Evolutionary conservation across 768 basidiomycete genomes (phyloP).

Genomic region (Amanita rubescens): DNA sequence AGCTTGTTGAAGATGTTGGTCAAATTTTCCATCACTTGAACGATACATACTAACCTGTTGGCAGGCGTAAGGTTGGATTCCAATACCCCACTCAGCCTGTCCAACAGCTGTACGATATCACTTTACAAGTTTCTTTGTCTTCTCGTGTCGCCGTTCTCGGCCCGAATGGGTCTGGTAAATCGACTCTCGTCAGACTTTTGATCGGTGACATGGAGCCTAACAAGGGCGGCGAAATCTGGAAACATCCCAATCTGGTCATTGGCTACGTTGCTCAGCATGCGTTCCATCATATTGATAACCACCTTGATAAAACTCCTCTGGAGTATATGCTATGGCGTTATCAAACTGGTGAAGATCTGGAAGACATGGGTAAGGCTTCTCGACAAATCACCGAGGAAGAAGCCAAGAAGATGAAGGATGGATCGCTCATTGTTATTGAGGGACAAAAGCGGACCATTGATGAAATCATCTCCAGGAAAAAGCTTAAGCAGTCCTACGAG

Average conservation of each 20-base stretch:
- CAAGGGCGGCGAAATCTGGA: constrained; percentile 97
- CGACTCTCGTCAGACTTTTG: constrained; percentile 93
- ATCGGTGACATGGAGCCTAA: constrained; percentile 96
- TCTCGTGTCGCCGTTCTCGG: constrained; percentile 98
- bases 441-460: constrained; percentile 95
- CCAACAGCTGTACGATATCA: constrained; percentile 91
- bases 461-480: constrained; percentile 87
- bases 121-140: constrained; percentile 93
- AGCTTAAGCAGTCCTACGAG: constrained; percentile 99
- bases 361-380: constrained; percentile 90
- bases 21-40: background rate
- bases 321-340: constrained; percentile 99
- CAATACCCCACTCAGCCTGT: constrained; percentile 84
- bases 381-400: constrained; percentile 87
- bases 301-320: constrained; percentile 97
- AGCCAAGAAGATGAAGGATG: constrained; percentile 94
- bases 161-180: constrained; percentile 98
- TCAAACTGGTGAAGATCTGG: constrained; percentile 98
- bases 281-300: constrained; percentile 98
- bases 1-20: constrained; percentile 82
- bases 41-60: background rate
- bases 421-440: constrained; percentile 76
- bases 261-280: constrained; percentile 99
- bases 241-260: constrained; percentile 98
- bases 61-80: constrained; percentile 85